Percentiles rank a stretch among this genome's conserved stretches.
phyloP scores from a whole-genome alignment of 352 stramenopile genomes.

The Phytopythium mirpurense region DNA sequence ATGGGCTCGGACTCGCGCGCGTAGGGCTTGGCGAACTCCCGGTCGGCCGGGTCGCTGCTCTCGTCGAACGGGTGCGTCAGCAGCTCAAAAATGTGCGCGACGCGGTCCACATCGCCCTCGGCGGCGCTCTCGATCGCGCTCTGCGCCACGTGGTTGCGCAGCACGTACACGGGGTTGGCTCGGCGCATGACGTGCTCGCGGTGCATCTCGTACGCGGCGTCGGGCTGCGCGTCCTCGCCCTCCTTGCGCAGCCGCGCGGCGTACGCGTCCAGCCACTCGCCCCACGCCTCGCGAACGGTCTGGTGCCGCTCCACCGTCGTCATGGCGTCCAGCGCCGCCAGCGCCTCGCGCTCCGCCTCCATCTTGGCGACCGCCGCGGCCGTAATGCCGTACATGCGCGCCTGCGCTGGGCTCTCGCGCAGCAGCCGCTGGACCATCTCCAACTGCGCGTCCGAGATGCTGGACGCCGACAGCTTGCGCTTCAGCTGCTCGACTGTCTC shows the following conservation, averaged over 20 bases:
- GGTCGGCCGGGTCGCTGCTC: slow-evolving; percentile 26
- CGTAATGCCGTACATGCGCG: slow-evolving; percentile 74
- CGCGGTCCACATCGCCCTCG: slow-evolving; percentile 52
- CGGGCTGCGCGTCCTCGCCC: slow-evolving; percentile 19
- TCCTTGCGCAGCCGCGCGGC: slow-evolving; percentile 29
- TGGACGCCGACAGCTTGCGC: slow-evolving; percentile 32
- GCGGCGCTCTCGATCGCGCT: slow-evolving; percentile 78
- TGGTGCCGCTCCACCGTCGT: slow-evolving; percentile 45
- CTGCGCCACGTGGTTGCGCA: slow-evolving; percentile 90
- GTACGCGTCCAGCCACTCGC: slow-evolving; percentile 56
- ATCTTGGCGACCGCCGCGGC: slow-evolving; percentile 48
- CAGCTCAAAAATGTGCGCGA: slow-evolving; percentile 70
- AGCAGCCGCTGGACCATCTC: slow-evolving; percentile 63
- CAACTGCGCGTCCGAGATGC: slow-evolving; percentile 72
- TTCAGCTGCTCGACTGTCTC: slow-evolving; percentile 68
- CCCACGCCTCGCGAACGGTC: slow-evolving; percentile 42
- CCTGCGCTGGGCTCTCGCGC: slow-evolving; percentile 49
- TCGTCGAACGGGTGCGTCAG: slow-evolving; percentile 70
- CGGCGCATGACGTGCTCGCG: slow-evolving; percentile 44
- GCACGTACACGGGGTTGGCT: slow-evolving; percentile 79
- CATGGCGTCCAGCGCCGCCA: slow-evolving; percentile 31
- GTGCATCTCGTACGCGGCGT: slow-evolving; percentile 18
- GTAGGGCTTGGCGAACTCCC: slow-evolving; percentile 44
- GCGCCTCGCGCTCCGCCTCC: slow-evolving; percentile 36
- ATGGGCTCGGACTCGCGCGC: slow-evolving; percentile 39